Evolutionary conservation across 2,329 filamentous ascomycete genomes (phyloP).

Genomic region (Endothia cerciana): DNA sequence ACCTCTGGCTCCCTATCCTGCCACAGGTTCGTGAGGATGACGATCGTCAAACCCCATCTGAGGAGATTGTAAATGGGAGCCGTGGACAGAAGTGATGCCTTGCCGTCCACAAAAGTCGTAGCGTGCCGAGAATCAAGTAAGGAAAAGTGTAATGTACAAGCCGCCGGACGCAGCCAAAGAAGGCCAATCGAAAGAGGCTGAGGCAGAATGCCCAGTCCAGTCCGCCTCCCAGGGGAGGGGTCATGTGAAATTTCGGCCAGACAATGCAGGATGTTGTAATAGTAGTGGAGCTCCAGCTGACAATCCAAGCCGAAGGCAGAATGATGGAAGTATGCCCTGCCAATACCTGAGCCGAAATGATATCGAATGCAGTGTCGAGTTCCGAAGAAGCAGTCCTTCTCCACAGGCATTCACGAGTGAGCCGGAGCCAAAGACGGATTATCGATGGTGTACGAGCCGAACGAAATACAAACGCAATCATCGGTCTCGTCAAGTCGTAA

Average conservation of each 20-base stretch:
- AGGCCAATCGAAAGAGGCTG: neutral
- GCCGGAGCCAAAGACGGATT: neutral
- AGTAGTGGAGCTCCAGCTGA: conserved; percentile 5
- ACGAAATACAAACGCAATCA: conserved; percentile 1
- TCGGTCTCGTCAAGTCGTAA: conserved; percentile 2
- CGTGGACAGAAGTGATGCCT: neutral
- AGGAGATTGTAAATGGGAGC: neutral
- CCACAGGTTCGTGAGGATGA: neutral
- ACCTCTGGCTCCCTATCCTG: neutral
- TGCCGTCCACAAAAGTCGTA: neutral
- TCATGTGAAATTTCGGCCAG: neutral
- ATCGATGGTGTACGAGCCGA: neutral
- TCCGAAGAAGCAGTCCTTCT: too few species aligned
- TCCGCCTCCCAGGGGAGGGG: neutral
- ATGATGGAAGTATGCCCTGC: neutral
- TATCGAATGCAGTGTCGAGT: neutral
- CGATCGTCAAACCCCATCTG: neutral
- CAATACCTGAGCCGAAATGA: neutral
- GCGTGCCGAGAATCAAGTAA: neutral
- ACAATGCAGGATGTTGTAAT: neutral
- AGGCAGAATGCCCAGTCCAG: neutral
- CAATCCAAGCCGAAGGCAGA: conserved; percentile 4
- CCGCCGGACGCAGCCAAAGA: neutral
- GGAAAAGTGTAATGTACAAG: neutral
- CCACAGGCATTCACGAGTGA: neutral